Evolutionary conservation across 495 filamentous ascomycete species (phyloP).

Genomic region (Delitschia confertaspora): DNA sequence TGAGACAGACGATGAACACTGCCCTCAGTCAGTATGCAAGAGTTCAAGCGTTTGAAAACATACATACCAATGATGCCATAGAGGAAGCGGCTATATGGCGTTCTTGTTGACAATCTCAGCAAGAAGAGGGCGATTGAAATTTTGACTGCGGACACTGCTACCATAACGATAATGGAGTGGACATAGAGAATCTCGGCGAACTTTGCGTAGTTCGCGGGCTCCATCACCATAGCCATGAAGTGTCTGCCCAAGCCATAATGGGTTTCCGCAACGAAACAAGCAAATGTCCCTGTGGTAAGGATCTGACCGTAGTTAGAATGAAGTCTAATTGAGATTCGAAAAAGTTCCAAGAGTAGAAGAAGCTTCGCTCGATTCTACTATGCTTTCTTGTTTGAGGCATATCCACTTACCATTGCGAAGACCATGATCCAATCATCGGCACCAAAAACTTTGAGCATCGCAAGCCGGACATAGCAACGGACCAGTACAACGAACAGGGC

Average conservation of each 20-base stretch:
- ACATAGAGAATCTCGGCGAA: slow-evolving; percentile 21
- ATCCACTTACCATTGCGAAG: slow-evolving; percentile 22
- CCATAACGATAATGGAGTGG: slow-evolving; percentile 24
- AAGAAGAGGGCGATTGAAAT: slow-evolving; percentile 33
- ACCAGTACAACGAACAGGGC: slow-evolving; percentile 25
- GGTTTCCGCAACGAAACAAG: slow-evolving; percentile 27
- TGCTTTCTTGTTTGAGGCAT: background rate
- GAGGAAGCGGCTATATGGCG: slow-evolving; percentile 22
- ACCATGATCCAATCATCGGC: slow-evolving; percentile 33
- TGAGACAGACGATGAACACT: slow-evolving; percentile 28
- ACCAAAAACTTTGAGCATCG: slow-evolving; percentile 31
- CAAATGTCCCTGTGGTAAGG: slow-evolving; percentile 13
- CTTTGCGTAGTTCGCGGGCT: slow-evolving; percentile 5
- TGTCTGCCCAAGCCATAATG: slow-evolving; percentile 30
- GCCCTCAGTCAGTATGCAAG: slow-evolving; percentile 1
- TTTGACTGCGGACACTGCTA: slow-evolving; percentile 26
- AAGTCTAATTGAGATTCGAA: background rate
- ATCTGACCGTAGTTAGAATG: slow-evolving; percentile 6
- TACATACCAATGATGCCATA: slow-evolving; percentile 25
- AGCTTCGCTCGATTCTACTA: background rate
- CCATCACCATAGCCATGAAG: slow-evolving; percentile 14
- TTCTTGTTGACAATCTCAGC: slow-evolving; percentile 25
- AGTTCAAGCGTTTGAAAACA: background rate
- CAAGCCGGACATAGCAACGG: slow-evolving; percentile 29
- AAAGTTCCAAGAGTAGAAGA: background rate